Conservation (phyloP, 1,284 basidiomycete species). For the Leccinum pallidistipes region DNA sequence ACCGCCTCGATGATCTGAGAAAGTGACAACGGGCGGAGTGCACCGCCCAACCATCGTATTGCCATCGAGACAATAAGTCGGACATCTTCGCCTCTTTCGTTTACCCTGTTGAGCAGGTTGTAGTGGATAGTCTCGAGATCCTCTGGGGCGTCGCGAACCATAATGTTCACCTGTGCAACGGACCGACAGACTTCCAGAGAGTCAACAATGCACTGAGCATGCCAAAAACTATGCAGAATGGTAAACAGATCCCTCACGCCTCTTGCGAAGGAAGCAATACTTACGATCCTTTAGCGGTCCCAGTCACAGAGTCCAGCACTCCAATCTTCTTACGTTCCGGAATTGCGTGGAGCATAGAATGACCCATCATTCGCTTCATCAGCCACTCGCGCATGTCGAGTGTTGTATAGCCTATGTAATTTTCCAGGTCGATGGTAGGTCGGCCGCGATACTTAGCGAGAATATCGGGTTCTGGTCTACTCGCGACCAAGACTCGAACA, state of each 20-base stretch:
- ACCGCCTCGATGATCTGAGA: constrained; percentile 33
- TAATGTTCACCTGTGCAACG: constrained; percentile 25
- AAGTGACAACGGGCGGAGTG: constrained; percentile 30
- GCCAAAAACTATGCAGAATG: constrained; percentile 24
- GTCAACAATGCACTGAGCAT: constrained; percentile 29
- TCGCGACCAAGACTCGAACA: constrained; percentile 26
- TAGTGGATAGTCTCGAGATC: constrained; percentile 26
- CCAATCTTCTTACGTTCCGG: constrained; percentile 27
- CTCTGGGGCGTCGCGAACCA: constrained; percentile 19
- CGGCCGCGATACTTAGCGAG: constrained; percentile 18
- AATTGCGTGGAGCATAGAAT: constrained; percentile 23
- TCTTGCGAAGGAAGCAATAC: constrained; percentile 3
- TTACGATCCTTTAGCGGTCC: constrained; percentile 22
- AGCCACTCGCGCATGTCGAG: constrained; percentile 30
- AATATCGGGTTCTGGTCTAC: constrained; percentile 25
- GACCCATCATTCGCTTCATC: constrained; percentile 28
- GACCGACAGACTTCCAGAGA: constrained; percentile 29
- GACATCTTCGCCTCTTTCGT: constrained; percentile 29
- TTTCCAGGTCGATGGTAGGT: constrained; percentile 23
- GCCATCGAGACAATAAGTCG: constrained; percentile 28
- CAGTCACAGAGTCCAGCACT: constrained; percentile 20
- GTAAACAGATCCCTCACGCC: background rate
- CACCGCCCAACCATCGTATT: constrained; percentile 27
- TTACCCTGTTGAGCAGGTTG: constrained; percentile 24
- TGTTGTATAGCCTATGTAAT: constrained; percentile 22